Conservation (phyloP, 2,329 filamentous ascomycete genomes). For the Chrysosporium keratinophilum region DNA sequence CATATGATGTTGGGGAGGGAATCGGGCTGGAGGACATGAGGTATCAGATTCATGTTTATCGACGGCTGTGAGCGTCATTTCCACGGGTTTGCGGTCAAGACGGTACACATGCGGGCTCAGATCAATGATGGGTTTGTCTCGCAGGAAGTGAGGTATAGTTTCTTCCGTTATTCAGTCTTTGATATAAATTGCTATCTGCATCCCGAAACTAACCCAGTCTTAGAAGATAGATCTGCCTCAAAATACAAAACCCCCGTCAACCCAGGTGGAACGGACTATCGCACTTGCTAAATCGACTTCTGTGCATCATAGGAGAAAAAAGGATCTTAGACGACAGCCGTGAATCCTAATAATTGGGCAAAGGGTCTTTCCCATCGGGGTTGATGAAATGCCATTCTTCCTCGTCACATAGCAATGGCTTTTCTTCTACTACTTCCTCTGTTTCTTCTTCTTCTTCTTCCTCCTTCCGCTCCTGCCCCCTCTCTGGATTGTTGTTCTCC, state of each 20-base stretch:
- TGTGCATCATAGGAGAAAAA: neutral
- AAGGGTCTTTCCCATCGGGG: neutral
- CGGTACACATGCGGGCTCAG: neutral
- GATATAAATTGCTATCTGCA: no score
- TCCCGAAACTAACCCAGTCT: no score
- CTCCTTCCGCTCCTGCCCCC: neutral
- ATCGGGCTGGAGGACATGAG: slow-evolving; percentile 89
- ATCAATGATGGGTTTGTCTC: no score
- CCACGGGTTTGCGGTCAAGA: neutral
- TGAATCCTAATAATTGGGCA: neutral
- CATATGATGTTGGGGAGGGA: slow-evolving; percentile 78
- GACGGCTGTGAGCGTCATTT: slow-evolving; percentile 21
- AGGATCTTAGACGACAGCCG: neutral
- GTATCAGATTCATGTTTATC: slow-evolving; percentile 82
- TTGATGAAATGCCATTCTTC: slow-evolving; percentile 2
- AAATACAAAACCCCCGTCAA: no score
- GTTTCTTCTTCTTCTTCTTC: no score
- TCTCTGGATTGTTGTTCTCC: neutral
- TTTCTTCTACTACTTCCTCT: neutral
- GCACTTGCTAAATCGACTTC: neutral
- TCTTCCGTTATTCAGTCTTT: no score
- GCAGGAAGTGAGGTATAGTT: no score
- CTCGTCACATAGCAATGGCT: neutral
- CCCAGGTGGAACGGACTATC: neutral
- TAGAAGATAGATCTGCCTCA: no score